Base-by-base conservation (phyloP, 805 yeast genomes). In the Phaffomyces thermotolerans region DNA sequence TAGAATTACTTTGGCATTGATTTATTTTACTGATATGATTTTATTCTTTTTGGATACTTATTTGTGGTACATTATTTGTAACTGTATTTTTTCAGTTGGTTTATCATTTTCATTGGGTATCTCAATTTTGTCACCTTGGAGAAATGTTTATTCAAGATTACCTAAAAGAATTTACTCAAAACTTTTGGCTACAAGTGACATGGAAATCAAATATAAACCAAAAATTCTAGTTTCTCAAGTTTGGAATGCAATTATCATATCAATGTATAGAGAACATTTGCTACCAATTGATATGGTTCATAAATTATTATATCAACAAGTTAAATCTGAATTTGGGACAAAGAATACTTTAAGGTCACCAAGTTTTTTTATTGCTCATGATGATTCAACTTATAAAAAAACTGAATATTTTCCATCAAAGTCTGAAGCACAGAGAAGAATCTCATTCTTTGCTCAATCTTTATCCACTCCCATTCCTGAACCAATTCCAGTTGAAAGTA, bases 401-500 rank as follows among this genome's bases (percentile, higher is more conserved):
- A 71, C 75, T 20, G 89, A 79, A 55, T 68, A 75, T 33, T 76
- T 83, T 51, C 78, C 78, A 14, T 57, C 72, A 1, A 74, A 77
- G 37, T 77, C 88, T 0, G 95, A 85, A 58, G 95, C 95, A 0
- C 80, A 80, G 54, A 68, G 96, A 50, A 71, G 96, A 44, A 73
- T 88, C 2, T 84, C 95, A 0, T 88, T 85, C 56, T 88, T 88
- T 69, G 96, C 96, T 0, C 95, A 88, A 58, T 86, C 95, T 0
- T 66, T 88, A 31, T 80, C 95, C 0, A 85, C 95, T 0, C 91
- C 95, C 1, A 81, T 88, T 62, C 84, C 87, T 1, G 87, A 80
- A 38, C 81, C 88, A 0, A 63, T 73, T 12, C 74, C 86, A 0
- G 72, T 81, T 17, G 76, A 75, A 32, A 67, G 78, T 34, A 85